These are phyloP conservation scores for Stagonosporopsis chrysanthemi DNA, from an alignment of 2,329 filamentous ascomycete genomes.

Conservation along the genomic window DNA sequence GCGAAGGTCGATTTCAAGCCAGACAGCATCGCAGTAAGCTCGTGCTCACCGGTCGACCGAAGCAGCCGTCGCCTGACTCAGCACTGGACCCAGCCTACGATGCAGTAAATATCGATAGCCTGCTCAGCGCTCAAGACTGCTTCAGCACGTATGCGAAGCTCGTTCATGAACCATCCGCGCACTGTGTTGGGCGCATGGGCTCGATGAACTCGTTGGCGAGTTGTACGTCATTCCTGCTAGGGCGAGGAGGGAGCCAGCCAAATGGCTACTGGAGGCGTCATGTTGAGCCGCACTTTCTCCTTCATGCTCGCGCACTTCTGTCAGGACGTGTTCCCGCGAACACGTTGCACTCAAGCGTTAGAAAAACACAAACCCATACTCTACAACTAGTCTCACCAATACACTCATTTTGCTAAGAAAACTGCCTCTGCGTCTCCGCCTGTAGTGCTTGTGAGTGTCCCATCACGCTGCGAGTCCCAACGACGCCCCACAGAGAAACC, in stretches of 20 bases:
- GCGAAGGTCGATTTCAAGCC: neutral
- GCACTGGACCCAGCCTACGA: constrained; percentile 7
- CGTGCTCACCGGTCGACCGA: neutral
- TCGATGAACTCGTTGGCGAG: neutral
- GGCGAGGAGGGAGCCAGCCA: neutral
- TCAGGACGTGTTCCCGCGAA: neutral
- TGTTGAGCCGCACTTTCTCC: neutral
- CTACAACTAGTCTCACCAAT: constrained; percentile 15
- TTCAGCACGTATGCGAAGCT: neutral
- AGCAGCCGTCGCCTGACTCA: constrained; percentile 1
- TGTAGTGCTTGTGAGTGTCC: neutral
- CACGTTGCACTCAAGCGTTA: constrained; percentile 1
- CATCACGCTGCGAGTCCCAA: neutral
- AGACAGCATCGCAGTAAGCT: neutral
- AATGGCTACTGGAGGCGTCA: neutral
- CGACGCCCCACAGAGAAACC: too few relatives aligned
- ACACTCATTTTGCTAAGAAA: constrained; percentile 1
- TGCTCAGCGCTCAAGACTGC: constrained; percentile 1
- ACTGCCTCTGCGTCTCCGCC: too few relatives aligned
- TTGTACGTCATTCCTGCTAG: constrained; percentile 1
- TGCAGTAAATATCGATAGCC: constrained; percentile 12
- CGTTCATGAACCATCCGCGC: neutral
- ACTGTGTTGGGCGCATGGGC: neutral
- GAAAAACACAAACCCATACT: constrained; percentile 8
- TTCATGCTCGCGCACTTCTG: neutral